These are phyloP conservation scores for Chaetomium globosum DNA, from an alignment of 2,329 filamentous ascomycete species.

Conservation along the genomic window DNA sequence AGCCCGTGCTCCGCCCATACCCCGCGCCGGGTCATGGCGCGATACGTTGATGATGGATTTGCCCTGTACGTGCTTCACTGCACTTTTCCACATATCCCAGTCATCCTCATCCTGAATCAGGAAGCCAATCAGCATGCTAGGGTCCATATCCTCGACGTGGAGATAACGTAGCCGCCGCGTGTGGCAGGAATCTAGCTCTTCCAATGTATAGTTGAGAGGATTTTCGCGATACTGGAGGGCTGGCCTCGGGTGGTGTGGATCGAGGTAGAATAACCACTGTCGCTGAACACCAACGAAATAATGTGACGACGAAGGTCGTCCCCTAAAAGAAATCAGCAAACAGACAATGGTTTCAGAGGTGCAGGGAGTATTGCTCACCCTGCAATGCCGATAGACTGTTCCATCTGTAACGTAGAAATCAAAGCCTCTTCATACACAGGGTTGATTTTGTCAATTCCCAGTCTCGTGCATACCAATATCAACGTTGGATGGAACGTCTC, in stretches of 20 bases:
- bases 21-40: conserved; percentile 65
- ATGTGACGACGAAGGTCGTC: conserved; percentile 83
- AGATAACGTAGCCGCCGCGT: conserved; percentile 81
- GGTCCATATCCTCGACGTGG: conserved; percentile 90
- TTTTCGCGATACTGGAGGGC: conserved; percentile 67
- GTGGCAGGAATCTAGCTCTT: conserved; percentile 82
- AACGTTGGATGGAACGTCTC: conserved; percentile 77
- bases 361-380: conserved; percentile 61
- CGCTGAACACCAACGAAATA: conserved; percentile 65
- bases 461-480: conserved; percentile 81
- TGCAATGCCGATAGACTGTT: conserved; percentile 93
- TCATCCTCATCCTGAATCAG: conserved; percentile 80
- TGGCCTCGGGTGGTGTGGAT: conserved; percentile 84
- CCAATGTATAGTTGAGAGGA: conserved; percentile 61
- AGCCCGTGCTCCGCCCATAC: conserved; percentile 60
- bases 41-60: conserved; percentile 87
- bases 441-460: conserved; percentile 93
- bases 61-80: conserved; percentile 73
- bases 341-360: not conserved
- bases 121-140: conserved; percentile 96
- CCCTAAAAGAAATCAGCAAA: conserved; percentile 55
- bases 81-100: conserved; percentile 78
- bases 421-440: conserved; percentile 95
- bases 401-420: conserved; percentile 78
- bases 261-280: conserved; percentile 86